Evolutionary conservation across 176 grass and related monocot genomes (phyloP).

Genomic region (Areca catechu): DNA sequence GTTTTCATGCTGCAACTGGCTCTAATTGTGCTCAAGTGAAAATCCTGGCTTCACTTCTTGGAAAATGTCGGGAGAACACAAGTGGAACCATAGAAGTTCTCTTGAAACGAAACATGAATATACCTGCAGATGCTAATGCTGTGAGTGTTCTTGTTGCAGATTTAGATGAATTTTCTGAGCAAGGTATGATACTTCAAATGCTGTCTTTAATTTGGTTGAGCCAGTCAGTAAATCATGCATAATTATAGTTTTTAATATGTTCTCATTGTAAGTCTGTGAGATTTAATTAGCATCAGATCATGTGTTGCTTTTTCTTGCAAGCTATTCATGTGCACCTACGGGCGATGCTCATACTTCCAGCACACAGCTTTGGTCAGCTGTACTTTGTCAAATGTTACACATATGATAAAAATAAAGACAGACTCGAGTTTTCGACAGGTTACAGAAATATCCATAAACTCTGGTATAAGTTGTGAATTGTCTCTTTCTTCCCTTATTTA

Average conservation of each 20-base stretch:
- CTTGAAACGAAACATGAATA: slow-evolving; percentile 62
- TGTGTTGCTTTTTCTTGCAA: too few species aligned
- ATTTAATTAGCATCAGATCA: background rate
- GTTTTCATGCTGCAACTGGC: slow-evolving; percentile 46
- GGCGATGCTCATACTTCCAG: too few species aligned
- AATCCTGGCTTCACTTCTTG: slow-evolving; percentile 49
- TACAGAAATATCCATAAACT: too few species aligned
- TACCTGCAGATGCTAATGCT: slow-evolving; percentile 87
- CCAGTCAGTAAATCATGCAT: too few species aligned
- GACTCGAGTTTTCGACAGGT: too few species aligned
- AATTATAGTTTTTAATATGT: too few species aligned
- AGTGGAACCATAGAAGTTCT: slow-evolving; percentile 66
- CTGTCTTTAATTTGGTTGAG: background rate
- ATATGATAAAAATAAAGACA: too few species aligned
- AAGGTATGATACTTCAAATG: slow-evolving; percentile 41
- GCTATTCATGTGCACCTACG: too few species aligned
- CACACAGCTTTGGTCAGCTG: too few species aligned
- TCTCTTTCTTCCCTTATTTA: too few species aligned
- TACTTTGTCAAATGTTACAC: too few species aligned
- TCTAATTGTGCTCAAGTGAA: slow-evolving; percentile 52
- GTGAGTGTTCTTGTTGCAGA: slow-evolving; percentile 67
- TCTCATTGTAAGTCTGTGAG: background rate
- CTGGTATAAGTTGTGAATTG: too few species aligned
- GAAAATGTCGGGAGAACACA: slow-evolving; percentile 52
- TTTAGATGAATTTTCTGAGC: slow-evolving; percentile 45